Evolutionary conservation across 192 early-diverging fungal genomes (phyloP).

Genomic region (Bifiguratus adelaidae): DNA sequence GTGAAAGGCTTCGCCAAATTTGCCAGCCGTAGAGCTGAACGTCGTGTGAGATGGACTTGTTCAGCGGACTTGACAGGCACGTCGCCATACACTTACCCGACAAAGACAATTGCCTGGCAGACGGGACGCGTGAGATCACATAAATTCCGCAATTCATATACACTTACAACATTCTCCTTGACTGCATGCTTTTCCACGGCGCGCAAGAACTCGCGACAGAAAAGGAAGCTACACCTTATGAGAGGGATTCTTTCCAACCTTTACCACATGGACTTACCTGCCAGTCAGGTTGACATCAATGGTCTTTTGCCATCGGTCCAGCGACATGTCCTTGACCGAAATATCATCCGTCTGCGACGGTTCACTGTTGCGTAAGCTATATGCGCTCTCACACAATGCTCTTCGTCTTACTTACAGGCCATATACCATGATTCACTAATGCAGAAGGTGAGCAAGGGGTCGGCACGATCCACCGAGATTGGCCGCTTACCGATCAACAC

Average conservation of each 20-base stretch:
- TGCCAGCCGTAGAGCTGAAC: conserved; percentile 40
- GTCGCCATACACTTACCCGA: not conserved
- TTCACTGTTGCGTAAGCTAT: not conserved
- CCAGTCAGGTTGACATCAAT: conserved; percentile 43
- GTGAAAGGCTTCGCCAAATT: conserved; percentile 44
- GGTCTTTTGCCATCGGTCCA: conserved; percentile 33
- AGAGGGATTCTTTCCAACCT: not conserved
- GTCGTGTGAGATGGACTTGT: conserved; percentile 1
- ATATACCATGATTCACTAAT: conserved; percentile 43
- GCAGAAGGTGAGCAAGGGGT: not conserved
- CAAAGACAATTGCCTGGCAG: not conserved
- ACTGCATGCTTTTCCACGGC: conserved; percentile 13
- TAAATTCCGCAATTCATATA: conserved; percentile 2
- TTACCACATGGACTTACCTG: not conserved
- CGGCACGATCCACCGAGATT: not conserved
- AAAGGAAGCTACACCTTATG: conserved; percentile 25
- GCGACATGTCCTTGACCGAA: conserved; percentile 38
- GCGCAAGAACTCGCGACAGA: conserved; percentile 16
- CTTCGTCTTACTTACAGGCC: conserved; percentile 16
- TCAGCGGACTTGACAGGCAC: not conserved
- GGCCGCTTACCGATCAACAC: conserved; percentile 27
- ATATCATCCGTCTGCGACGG: conserved; percentile 15
- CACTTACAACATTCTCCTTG: conserved; percentile 19
- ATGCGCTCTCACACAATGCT: not conserved
- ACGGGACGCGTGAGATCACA: not conserved